Evolutionary conservation across 148 eudicot species (phyloP).

Genomic region (Linanthus parryae): DNA sequence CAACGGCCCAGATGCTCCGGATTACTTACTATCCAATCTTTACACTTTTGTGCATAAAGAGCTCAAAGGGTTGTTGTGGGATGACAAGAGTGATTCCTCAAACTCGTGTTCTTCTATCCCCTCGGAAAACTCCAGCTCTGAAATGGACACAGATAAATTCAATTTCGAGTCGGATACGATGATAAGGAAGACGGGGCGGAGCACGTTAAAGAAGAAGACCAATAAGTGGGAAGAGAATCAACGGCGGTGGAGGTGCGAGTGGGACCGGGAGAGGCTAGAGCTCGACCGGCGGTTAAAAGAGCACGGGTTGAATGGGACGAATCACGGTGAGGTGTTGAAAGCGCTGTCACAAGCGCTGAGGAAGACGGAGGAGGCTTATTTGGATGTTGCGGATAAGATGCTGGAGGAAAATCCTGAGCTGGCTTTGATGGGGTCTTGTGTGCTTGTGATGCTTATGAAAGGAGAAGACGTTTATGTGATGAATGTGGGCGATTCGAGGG

Average conservation of each 20-base stretch:
- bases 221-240: constrained; percentile 85
- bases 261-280: constrained; percentile 86
- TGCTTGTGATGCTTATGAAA: constrained; percentile 89
- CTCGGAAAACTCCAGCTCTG: constrained; percentile 15
- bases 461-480: constrained; percentile 88
- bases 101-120: constrained; percentile 21
- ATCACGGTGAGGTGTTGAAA: constrained; percentile 65
- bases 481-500: constrained; percentile 95
- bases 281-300: constrained; percentile 72
- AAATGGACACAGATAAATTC: constrained; percentile 24
- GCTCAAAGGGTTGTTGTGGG: constrained; percentile 83
- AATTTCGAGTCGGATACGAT: background rate
- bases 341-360: constrained; percentile 62
- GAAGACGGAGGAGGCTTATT: constrained; percentile 83
- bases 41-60: constrained; percentile 73
- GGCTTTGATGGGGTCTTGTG: constrained; percentile 96
- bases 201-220: constrained; percentile 23
- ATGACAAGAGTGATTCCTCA: constrained; percentile 42
- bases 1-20: constrained; percentile 92
- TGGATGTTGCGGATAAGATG: constrained; percentile 86
- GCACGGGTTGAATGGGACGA: constrained; percentile 29
- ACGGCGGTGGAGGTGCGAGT: constrained; percentile 83
- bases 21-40: constrained; percentile 66
- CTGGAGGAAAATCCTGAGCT: constrained; percentile 80
- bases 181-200: constrained; percentile 8